These are phyloP conservation scores for Fonsecaea monophora DNA, from an alignment of 2,329 filamentous ascomycete species.

Conservation along the genomic window DNA sequence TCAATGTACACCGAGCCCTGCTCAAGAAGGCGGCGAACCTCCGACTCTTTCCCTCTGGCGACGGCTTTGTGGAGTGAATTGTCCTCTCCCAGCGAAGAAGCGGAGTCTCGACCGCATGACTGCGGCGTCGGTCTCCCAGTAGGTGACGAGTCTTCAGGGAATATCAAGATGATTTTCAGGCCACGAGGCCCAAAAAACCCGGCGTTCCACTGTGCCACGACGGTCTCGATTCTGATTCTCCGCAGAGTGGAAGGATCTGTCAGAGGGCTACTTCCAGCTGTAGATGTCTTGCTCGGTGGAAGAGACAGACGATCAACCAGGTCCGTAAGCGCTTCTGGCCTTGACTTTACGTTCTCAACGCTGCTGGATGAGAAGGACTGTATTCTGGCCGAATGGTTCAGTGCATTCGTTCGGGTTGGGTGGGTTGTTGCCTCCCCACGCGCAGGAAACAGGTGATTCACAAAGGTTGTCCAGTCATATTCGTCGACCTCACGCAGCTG, in stretches of 20 bases:
- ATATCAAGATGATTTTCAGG: slow-evolving; percentile 3
- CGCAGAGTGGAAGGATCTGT: background rate
- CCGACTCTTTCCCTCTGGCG: slow-evolving; percentile 5
- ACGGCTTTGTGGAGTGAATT: slow-evolving; percentile 6
- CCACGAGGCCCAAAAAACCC: slow-evolving; percentile 7
- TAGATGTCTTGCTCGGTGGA: slow-evolving; percentile 1
- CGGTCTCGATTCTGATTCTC: slow-evolving; percentile 4
- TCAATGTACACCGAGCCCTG: background rate
- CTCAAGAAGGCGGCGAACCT: slow-evolving; percentile 3
- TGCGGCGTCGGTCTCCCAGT: background rate
- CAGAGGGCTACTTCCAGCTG: background rate
- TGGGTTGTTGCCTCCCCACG: background rate
- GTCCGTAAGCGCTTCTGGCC: background rate
- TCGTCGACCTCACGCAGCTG: slow-evolving; percentile 5
- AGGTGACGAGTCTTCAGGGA: slow-evolving; percentile 2
- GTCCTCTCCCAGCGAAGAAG: background rate
- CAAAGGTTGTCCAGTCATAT: slow-evolving; percentile 9
- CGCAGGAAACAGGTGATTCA: slow-evolving; percentile 7
- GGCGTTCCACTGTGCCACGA: slow-evolving; percentile 1
- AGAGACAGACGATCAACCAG: slow-evolving; percentile 10
- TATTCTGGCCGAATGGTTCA: background rate
- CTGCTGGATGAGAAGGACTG: slow-evolving; percentile 1
- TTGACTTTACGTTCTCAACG: slow-evolving; percentile 2
- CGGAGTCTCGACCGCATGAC: no score
- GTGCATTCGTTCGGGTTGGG: background rate